Evolutionary conservation across 176 grass and related monocot genomes (phyloP), one percentile per base, ranked within the genome.

Genomic region (Calamus simplicifolius): DNA sequence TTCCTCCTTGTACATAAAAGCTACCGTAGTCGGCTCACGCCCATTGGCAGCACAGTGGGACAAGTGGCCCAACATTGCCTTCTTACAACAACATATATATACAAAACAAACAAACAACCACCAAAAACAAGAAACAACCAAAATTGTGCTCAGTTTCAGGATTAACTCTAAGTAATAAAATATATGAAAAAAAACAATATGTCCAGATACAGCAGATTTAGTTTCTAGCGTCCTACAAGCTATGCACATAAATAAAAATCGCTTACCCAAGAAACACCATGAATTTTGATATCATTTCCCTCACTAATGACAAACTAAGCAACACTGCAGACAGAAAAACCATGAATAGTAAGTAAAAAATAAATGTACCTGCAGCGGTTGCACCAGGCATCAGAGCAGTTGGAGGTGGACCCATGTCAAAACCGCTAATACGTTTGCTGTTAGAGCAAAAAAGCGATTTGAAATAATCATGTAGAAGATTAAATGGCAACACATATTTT

Each of bases 371-470:
- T 72, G 92, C 57, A 26, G 63, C 21, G 55, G 66, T 50, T 51
- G 50, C 64, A 68, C 70, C 48, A 75, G 87, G 83, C 27, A 91
- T 16, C 6, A 78, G 16, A 51, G 87, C 54, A 56, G 67, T 59
- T 15, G 76, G 51, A 66, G 78, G 76, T 54, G 85, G 83, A 43
- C 75, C 87, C 81, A 90, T 82, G 72, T 97, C 92, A 88, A 97
- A 97, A 50, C 92, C 92, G 48, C 92, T 97, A 29, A 82, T 74
- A 1, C 92, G 80, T 67, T 97, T 97, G 70, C 92, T 97, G 87
- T 53, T 71, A 66, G 12, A 25, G 26, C 29, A 74, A 17, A 60
- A 68, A 56, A 19, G 1, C 2, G 2, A 43, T 43, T 43, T 12
- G 35, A 43, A 43, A 43, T 13, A 43, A 43, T 31, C 10, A 43